Evolutionary conservation across 2,329 filamentous ascomycete genomes (phyloP).

Genomic region (Sclerotinia minor): DNA sequence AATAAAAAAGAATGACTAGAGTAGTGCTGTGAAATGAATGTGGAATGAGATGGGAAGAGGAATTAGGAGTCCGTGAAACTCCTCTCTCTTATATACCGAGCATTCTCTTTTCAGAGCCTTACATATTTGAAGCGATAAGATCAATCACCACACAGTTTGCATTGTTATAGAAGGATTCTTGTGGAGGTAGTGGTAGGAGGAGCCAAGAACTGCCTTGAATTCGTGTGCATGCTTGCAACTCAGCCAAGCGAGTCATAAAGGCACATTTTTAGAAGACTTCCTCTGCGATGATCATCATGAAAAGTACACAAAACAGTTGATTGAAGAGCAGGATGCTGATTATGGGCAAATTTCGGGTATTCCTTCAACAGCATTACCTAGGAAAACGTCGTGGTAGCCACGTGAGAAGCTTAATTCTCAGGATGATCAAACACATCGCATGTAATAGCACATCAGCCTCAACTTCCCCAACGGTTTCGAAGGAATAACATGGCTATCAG

Average conservation of each 20-base stretch:
- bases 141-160: conserved; percentile 5
- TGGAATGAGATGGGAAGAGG: conserved; percentile 14
- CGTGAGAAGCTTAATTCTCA: conserved; percentile 6
- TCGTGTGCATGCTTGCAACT: background rate
- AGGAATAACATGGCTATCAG: conserved; percentile 1
- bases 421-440: conserved; percentile 20
- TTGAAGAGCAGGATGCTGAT: conserved; percentile 4
- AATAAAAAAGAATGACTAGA: conserved; percentile 20
- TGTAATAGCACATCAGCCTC: conserved; percentile 14
- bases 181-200: background rate
- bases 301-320: background rate
- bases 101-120: background rate
- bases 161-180: conserved; percentile 18
- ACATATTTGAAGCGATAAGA: background rate
- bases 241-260: conserved; percentile 1
- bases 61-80: conserved; percentile 4
- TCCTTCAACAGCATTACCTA: conserved; percentile 6
- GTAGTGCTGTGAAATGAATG: conserved; percentile 20
- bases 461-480: conserved; percentile 1
- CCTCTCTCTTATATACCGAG: conserved; percentile 16
- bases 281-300: background rate
- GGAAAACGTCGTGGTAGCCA: background rate
- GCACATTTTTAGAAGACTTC: conserved; percentile 10
- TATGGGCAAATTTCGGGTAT: conserved; percentile 1
- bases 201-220: conserved; percentile 7